phyloP scores from a whole-genome alignment of 495 filamentous ascomycete genomes.

The Penicillium pancosmium region DNA sequence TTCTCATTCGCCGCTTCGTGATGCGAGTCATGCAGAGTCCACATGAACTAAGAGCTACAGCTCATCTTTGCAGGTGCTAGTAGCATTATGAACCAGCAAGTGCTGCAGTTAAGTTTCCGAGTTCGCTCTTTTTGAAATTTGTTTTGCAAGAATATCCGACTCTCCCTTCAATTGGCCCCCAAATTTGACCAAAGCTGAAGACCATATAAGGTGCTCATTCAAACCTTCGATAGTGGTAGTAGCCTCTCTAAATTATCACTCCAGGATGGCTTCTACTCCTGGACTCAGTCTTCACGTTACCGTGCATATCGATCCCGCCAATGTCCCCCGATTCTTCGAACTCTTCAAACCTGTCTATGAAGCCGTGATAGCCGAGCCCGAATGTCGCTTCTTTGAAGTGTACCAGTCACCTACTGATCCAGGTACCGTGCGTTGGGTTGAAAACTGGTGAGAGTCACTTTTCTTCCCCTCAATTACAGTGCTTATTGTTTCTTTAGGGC shows the following conservation, averaged over 20 bases:
- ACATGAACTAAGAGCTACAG: neutral
- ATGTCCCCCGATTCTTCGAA: slow-evolving; percentile 45
- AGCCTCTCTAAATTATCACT: neutral
- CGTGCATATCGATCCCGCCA: slow-evolving; percentile 43
- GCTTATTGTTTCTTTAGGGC: slow-evolving; percentile 27
- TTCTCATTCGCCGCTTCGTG: neutral
- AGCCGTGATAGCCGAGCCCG: slow-evolving; percentile 44
- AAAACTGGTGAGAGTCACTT: slow-evolving; percentile 42
- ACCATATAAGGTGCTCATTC: too few species aligned
- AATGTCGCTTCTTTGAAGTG: slow-evolving; percentile 53
- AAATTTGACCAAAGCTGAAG: too few species aligned
- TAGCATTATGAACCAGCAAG: neutral
- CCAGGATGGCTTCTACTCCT: neutral
- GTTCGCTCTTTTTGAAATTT: neutral
- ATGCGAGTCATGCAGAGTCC: neutral
- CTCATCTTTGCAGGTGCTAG: neutral
- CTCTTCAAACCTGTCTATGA: slow-evolving; percentile 44
- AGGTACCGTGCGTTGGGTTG: slow-evolving; percentile 47
- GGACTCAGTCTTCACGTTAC: slow-evolving; percentile 41
- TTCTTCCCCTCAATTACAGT: too few species aligned
- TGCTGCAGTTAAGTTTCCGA: neutral
- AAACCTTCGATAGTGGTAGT: too few species aligned
- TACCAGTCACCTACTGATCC: slow-evolving; percentile 44
- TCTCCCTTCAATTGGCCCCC: too few species aligned
- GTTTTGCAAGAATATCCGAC: too few species aligned